Evolutionary conservation across 1,284 basidiomycete species (phyloP).

Genomic region (Tausonia pullulans): DNA sequence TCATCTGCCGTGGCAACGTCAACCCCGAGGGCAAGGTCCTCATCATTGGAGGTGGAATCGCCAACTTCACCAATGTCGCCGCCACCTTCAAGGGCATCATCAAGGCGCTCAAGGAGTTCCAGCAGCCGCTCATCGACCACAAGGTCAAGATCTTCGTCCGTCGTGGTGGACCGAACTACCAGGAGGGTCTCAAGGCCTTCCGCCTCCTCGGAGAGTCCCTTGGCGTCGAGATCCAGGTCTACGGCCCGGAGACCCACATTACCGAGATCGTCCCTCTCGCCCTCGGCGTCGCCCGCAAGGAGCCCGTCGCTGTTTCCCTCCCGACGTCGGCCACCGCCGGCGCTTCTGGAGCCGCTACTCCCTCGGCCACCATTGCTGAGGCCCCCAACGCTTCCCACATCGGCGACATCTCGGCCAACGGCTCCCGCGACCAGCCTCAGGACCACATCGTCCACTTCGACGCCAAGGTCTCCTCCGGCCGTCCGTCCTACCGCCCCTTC

Average conservation of each 20-base stretch:
- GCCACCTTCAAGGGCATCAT: constrained; percentile 99
- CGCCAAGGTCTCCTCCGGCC: constrained; percentile 32
- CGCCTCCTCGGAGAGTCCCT: constrained; percentile 93
- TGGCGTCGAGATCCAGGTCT: constrained; percentile 93
- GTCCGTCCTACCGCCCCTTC: constrained; percentile 79
- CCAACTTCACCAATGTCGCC: constrained; percentile 99
- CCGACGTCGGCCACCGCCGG: constrained; percentile 19
- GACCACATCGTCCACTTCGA: constrained; percentile 87
- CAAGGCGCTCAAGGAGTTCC: constrained; percentile 88
- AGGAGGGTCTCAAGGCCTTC: constrained; percentile 99
- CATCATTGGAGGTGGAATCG: constrained; percentile 99
- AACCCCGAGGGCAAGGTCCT: constrained; percentile 87
- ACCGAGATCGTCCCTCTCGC: constrained; percentile 97
- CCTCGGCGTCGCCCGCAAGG: constrained; percentile 59
- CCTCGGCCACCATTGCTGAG: constrained; percentile 22
- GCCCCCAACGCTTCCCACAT: constrained; percentile 36
- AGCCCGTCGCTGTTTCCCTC: constrained; percentile 25
- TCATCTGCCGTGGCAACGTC: constrained; percentile 83
- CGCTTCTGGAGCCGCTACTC: constrained; percentile 17
- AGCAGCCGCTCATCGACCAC: constrained; percentile 70
- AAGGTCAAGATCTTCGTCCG: constrained; percentile 89
- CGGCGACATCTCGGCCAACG: constrained; percentile 66
- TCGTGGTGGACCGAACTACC: constrained; percentile 92
- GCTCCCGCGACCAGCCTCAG: constrained; percentile 68
- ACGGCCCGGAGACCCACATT: constrained; percentile 96